These are phyloP conservation scores for Pseudogymnoascus sp. DNA, from an alignment of 2,329 filamentous ascomycete genomes.

Conservation along the genomic window DNA sequence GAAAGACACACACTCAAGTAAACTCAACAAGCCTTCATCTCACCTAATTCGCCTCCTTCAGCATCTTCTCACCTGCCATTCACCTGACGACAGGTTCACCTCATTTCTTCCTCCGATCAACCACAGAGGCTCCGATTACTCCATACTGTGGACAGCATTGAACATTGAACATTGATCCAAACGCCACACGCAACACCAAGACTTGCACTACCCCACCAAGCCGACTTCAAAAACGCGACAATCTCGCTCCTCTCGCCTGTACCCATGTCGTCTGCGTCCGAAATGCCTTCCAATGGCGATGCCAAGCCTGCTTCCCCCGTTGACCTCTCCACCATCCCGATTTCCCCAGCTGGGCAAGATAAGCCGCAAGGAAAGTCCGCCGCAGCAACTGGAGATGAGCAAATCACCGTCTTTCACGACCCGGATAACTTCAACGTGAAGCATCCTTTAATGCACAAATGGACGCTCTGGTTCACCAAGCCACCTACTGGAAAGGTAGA, in stretches of 20 bases:
- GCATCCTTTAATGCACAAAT: constrained; percentile 93
- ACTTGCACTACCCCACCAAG: constrained; percentile 10
- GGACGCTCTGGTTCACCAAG: constrained; percentile 99
- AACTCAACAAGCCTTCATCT: background rate
- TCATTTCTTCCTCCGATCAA: background rate
- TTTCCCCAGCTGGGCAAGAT: constrained; percentile 56
- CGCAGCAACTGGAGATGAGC: constrained; percentile 46
- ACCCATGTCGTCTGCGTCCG: constrained; percentile 23
- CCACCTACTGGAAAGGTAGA: constrained; percentile 85
- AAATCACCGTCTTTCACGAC: constrained; percentile 94
- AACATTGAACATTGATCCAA: constrained; percentile 2
- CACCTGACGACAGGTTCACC: constrained; percentile 1
- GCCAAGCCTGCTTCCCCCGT: constrained; percentile 41
- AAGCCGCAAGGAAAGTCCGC: constrained; percentile 39
- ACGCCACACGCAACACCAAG: constrained; percentile 1
- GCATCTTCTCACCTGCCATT: background rate
- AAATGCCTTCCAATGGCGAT: constrained; percentile 17
- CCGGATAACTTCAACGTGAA: constrained; percentile 99
- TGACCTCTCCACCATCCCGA: constrained; percentile 60
- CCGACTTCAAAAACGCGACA: background rate
- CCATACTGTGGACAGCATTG: background rate
- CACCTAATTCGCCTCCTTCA: background rate
- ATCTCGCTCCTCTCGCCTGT: background rate
- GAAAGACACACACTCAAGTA: background rate
- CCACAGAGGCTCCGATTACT: background rate